Evolutionary conservation across 495 filamentous ascomycete species (phyloP).

Genomic region (Rusavskia elegans): DNA sequence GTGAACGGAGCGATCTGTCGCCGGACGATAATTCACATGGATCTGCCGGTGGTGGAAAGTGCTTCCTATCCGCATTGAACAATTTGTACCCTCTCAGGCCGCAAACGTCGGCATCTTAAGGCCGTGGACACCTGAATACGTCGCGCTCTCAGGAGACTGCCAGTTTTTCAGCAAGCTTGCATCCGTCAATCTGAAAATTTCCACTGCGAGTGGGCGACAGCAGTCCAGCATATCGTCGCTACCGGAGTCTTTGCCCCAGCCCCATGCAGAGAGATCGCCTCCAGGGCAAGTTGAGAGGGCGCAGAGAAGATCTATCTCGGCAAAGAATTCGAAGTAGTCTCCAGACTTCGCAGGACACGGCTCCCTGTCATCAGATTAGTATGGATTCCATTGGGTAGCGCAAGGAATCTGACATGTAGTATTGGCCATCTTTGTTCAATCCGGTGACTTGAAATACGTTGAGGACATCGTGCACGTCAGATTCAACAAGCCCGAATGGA

Average conservation of each 20-base stretch:
- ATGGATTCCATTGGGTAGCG: background rate
- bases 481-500: constrained; percentile 49
- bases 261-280: constrained; percentile 59
- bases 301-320: constrained; percentile 59
- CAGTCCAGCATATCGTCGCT: constrained; percentile 49
- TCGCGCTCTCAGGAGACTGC: constrained; percentile 37
- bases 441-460: constrained; percentile 75
- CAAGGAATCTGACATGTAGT: constrained; percentile 44
- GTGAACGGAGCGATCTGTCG: too few relatives aligned
- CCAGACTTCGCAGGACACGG: constrained; percentile 48
- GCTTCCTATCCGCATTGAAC: background rate
- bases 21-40: too few relatives aligned
- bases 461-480: constrained; percentile 65
- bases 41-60: background rate
- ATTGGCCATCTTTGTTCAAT: constrained; percentile 50
- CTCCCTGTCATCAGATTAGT: constrained; percentile 17
- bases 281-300: constrained; percentile 49
- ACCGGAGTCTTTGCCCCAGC: constrained; percentile 50
- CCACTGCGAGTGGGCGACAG: constrained; percentile 56
- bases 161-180: constrained; percentile 36
- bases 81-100: background rate
- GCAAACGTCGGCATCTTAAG: constrained; percentile 21
- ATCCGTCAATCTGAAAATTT: constrained; percentile 48
- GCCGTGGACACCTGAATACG: constrained; percentile 54
- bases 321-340: constrained; percentile 63